phyloP scores from a whole-genome alignment of 2,329 filamentous ascomycete species.

The Sporothrix mexicana region DNA sequence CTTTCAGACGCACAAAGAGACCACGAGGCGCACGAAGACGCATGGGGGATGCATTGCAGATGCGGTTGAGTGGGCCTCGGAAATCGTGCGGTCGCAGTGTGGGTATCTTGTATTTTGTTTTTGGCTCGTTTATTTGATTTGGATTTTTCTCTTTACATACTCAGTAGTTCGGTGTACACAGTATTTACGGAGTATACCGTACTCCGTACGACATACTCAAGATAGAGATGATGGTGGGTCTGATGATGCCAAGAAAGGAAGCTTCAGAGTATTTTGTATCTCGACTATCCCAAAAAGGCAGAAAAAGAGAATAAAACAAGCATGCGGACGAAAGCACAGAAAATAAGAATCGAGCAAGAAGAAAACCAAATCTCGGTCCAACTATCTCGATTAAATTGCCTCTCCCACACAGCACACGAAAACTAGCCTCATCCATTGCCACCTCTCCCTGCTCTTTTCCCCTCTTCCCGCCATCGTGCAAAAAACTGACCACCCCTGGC shows the following conservation, averaged over 20 bases:
- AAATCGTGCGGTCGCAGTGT: neutral
- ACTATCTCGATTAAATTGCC: slow-evolving; percentile 19
- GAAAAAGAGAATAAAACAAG: neutral
- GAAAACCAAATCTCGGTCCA: slow-evolving; percentile 19
- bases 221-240: neutral
- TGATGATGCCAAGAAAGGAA: neutral
- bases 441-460: neutral
- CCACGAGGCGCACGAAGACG: slow-evolving; percentile 17
- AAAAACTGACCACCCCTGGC: slow-evolving; percentile 30
- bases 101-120: neutral
- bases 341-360: neutral
- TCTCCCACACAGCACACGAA: neutral
- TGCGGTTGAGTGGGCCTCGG: slow-evolving; percentile 18
- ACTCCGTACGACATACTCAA: too few species aligned
- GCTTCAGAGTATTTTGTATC: neutral
- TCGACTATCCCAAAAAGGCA: neutral
- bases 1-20: slow-evolving; percentile 5
- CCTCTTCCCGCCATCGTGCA: slow-evolving; percentile 11
- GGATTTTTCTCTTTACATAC: neutral
- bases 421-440: neutral
- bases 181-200: neutral
- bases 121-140: neutral
- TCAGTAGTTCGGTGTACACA: neutral
- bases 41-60: slow-evolving; percentile 20
- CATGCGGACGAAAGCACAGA: too few species aligned